Base-by-base conservation (phyloP, 495 filamentous ascomycete species). In the Aspergillus ellipticus region DNA sequence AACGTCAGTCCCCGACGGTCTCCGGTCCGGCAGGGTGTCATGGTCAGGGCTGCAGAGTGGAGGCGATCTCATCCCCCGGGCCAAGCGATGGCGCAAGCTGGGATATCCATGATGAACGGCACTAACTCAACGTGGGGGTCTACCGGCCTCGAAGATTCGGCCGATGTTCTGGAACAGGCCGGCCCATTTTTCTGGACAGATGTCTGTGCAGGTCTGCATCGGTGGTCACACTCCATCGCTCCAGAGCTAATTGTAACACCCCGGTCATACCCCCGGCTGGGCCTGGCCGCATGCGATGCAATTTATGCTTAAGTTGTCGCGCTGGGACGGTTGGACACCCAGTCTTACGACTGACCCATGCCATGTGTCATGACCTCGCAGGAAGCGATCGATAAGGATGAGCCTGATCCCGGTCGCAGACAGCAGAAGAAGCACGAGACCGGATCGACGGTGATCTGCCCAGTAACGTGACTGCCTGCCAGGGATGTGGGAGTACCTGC, bases 31-130 rank as follows among this genome's bases (percentile, higher is more conserved):
- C 37, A 51, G 58, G 58, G 54, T 53, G 26, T 35, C 21, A 51
- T 39, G 21, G 37, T 39, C 41, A 51, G 35, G 29, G 48, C 61
- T 59, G 57, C 61, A 43, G 47, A 55, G 61, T 63, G 61, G 61
- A 56, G 54, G 57, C 21, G 20, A 51, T 19, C 39, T 33, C 51
- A 43, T 46, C 26, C 54, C 55, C 45, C 54, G 50, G 54, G 16
- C 43, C 37, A n/a, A 19, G 20, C 35, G 54, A 19, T 45, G 37
- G 43, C 43, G 29, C 22, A 37, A 39, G 17, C 37, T 21, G 31
- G 43, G 45, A 48, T 48, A n/a, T n/a, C 45, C 22, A 16, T 33
- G 28, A 20, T 35, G 20, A 35, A 41, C 19, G 41, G 55, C 37
- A 37, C 46, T 29, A 42, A 42, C 24, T 58, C 48, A 24, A 31